Percentiles rank a stretch among this genome's conserved stretches.
These are phyloP conservation scores for Apiospora malaysiana DNA, from an alignment of 2,329 filamentous ascomycete species.

Conservation along the genomic window DNA sequence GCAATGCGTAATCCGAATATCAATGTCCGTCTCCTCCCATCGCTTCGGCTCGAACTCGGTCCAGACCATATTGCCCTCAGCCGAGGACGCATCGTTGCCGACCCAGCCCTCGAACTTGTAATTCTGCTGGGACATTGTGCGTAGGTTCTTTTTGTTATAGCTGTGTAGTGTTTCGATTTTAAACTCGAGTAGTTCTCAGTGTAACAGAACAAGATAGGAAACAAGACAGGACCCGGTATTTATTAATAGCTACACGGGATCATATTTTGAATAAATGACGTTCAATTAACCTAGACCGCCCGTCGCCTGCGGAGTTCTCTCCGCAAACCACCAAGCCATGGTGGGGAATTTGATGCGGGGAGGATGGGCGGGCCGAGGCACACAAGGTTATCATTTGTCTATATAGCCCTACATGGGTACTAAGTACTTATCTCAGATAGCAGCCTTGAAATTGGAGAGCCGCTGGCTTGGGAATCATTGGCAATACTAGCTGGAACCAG, in stretches of 20 bases:
- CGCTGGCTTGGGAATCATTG: no score
- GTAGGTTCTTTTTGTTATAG: not conserved
- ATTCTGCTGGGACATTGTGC: slow-evolving; percentile 20
- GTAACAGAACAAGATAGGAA: not conserved
- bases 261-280: not conserved
- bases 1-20: slow-evolving; percentile 54
- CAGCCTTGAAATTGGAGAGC: not conserved
- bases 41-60: slow-evolving; percentile 48
- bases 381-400: not conserved
- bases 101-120: slow-evolving; percentile 27
- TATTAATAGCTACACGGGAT: not conserved
- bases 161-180: not conserved
- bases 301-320: not conserved
- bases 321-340: not conserved
- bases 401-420: slow-evolving; percentile 11
- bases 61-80: slow-evolving; percentile 26
- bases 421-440: not conserved
- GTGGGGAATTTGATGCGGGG: slow-evolving; percentile 2
- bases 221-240: not conserved
- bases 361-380: not conserved
- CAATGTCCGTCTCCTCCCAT: slow-evolving; percentile 54
- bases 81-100: slow-evolving; percentile 23
- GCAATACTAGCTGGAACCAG: no score
- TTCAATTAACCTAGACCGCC: slow-evolving; percentile 1
- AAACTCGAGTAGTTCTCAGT: not conserved